These are phyloP conservation scores for Talaromyces sp. DNA, from an alignment of 2,329 filamentous ascomycete genomes.

Conservation along the genomic window DNA sequence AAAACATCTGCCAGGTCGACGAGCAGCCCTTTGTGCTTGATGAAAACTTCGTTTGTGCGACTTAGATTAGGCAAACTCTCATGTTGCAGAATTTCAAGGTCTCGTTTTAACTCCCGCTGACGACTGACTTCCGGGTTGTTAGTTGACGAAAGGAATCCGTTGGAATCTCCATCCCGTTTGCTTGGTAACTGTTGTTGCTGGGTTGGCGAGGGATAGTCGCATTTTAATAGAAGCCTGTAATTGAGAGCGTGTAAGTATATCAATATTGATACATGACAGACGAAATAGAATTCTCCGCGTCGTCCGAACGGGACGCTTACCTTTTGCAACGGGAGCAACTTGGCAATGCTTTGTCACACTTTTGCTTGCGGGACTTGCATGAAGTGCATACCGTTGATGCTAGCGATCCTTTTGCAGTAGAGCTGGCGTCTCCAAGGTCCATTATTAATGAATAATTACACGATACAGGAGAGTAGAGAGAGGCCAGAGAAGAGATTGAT, in stretches of 20 bases:
- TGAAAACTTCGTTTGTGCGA: neutral
- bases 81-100: neutral
- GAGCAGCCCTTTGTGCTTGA: neutral
- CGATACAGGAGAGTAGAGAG: neutral
- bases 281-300: no score
- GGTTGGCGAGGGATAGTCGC: neutral
- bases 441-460: neutral
- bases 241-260: neutral
- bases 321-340: slow-evolving; percentile 5
- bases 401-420: neutral
- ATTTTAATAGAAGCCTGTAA: slow-evolving; percentile 6
- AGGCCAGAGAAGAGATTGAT: neutral
- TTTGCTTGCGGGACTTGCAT: slow-evolving; percentile 8
- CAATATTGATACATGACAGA: no score
- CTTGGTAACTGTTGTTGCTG: neutral
- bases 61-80: neutral
- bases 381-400: slow-evolving; percentile 1
- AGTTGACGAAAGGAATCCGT: neutral
- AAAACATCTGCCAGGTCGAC: neutral
- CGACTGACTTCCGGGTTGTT: neutral
- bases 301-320: neutral
- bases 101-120: neutral
- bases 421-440: neutral
- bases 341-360: slow-evolving; percentile 6
- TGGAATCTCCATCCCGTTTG: neutral